A percentile compares a stretch with the other conserved stretches of the same genome.
Evolutionary conservation across 1,139 yeast species (phyloP).

Genomic region (Debaryomyces fabryi): DNA sequence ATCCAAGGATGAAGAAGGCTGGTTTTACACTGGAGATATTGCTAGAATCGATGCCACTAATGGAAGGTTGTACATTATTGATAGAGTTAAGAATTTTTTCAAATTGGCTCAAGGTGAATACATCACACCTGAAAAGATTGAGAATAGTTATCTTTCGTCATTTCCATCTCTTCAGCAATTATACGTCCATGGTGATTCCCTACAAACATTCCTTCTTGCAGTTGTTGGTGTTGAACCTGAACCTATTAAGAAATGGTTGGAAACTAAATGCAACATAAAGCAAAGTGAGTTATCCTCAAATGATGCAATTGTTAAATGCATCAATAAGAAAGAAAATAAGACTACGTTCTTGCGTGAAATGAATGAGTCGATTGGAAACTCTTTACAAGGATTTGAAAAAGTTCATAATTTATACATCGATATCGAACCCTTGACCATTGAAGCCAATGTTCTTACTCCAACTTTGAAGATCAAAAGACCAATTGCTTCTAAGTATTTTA

Average conservation of each 20-base stretch:
- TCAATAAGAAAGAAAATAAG: conserved; percentile 33
- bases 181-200: conserved; percentile 62
- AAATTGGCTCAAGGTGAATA: conserved; percentile 50
- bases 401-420: conserved; percentile 61
- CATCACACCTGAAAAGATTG: conserved; percentile 47
- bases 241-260: conserved; percentile 17
- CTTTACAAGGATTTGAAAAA: conserved; percentile 58
- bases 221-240: conserved; percentile 55
- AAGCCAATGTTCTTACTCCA: conserved; percentile 70
- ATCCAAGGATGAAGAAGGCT: conserved; percentile 59
- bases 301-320: conserved; percentile 30
- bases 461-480: conserved; percentile 74
- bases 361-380: conserved; percentile 24
- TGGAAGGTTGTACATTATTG: conserved; percentile 38
- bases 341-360: conserved; percentile 29
- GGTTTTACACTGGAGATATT: conserved; percentile 47
- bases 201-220: conserved; percentile 62
- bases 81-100: conserved; percentile 48
- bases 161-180: conserved; percentile 39
- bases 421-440: conserved; percentile 68
- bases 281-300: conserved; percentile 17
- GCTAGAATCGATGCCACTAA: conserved; percentile 29
- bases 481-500: conserved; percentile 56
- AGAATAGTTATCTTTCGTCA: conserved; percentile 37
- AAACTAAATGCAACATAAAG: conserved; percentile 20